Conservation (phyloP, 169 alveolate genomes). For the Cryptosporidium tyzzeri region DNA sequence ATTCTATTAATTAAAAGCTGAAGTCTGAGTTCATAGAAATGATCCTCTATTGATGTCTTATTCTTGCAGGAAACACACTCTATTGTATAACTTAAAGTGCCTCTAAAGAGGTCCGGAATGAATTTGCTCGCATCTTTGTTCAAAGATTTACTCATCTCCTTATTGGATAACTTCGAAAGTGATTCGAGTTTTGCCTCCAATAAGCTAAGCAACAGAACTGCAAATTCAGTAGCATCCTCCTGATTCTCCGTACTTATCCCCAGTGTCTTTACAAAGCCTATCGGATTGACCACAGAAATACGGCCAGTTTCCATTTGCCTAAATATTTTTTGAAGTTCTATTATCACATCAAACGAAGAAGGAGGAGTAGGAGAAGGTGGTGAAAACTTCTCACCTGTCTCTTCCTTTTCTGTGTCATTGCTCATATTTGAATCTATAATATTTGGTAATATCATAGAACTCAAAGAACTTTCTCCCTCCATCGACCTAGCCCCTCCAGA, state of each 20-base stretch:
- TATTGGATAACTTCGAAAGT: constrained; percentile 2
- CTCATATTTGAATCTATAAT: not conserved
- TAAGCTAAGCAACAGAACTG: constrained; percentile 40
- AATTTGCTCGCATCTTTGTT: constrained; percentile 17
- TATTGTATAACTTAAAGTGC: constrained; percentile 43
- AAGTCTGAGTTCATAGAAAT: constrained; percentile 68
- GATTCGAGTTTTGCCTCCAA: constrained; percentile 42
- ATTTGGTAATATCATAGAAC: constrained; percentile 46
- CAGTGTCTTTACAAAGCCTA: constrained; percentile 54
- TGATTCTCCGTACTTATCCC: constrained; percentile 74
- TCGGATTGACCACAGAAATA: constrained; percentile 49
- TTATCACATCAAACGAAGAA: constrained; percentile 34
- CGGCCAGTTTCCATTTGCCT: constrained; percentile 64
- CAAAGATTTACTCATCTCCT: not conserved
- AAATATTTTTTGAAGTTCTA: constrained; percentile 63
- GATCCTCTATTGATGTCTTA: constrained; percentile 66
- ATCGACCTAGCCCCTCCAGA: not conserved
- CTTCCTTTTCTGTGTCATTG: not conserved
- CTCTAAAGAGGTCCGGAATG: constrained; percentile 65
- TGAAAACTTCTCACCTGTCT: not conserved
- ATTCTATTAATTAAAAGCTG: constrained; percentile 30
- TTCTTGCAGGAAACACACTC: constrained; percentile 55
- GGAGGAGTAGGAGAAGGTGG: not conserved
- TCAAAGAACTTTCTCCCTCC: constrained; percentile 49
- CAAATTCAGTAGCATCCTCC: constrained; percentile 74